A percentile compares a stretch with the other conserved stretches of the same genome.
These are phyloP conservation scores for Aegilops umbellulata DNA, from an alignment of 176 grass and related monocot species.

Conservation along the genomic window DNA sequence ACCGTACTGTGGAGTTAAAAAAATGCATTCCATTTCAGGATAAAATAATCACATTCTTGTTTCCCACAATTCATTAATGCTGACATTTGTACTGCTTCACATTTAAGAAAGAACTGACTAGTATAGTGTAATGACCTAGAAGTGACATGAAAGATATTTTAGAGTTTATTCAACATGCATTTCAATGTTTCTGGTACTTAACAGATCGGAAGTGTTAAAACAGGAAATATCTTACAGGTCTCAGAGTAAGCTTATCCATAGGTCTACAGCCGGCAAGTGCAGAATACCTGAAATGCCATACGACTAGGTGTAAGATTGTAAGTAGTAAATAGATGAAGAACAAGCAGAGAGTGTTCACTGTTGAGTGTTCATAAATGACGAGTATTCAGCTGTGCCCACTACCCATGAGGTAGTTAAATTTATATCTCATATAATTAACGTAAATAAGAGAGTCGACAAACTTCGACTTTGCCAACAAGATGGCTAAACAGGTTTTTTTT, in stretches of 20 bases:
- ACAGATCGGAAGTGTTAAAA: slow-evolving; percentile 11
- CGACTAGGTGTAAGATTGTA: not conserved
- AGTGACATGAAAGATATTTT: slow-evolving; percentile 14
- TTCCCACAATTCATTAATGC: not conserved
- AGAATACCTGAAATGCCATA: slow-evolving; percentile 69
- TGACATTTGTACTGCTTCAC: not conserved
- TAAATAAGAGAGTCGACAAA: not conserved
- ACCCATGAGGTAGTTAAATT: not conserved
- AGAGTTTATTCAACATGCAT: not conserved
- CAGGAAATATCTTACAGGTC: slow-evolving; percentile 56
- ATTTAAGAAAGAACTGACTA: not conserved
- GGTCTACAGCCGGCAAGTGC: slow-evolving; percentile 72
- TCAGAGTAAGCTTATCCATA: slow-evolving; percentile 61
- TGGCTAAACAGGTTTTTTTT: not conserved
- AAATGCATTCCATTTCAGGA: not conserved
- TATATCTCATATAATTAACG: not conserved
- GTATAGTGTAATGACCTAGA: not conserved
- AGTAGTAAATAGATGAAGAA: not conserved
- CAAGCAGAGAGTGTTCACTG: not conserved
- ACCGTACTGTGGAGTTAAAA: not conserved
- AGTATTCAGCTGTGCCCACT: not conserved
- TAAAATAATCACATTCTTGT: not conserved
- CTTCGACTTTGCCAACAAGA: not conserved
- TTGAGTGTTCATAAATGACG: not conserved
- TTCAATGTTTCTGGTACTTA: slow-evolving; percentile 23